Base-by-base conservation (phyloP, 2,329 filamentous ascomycete species). In the Ophiocordyceps unilateralis region DNA sequence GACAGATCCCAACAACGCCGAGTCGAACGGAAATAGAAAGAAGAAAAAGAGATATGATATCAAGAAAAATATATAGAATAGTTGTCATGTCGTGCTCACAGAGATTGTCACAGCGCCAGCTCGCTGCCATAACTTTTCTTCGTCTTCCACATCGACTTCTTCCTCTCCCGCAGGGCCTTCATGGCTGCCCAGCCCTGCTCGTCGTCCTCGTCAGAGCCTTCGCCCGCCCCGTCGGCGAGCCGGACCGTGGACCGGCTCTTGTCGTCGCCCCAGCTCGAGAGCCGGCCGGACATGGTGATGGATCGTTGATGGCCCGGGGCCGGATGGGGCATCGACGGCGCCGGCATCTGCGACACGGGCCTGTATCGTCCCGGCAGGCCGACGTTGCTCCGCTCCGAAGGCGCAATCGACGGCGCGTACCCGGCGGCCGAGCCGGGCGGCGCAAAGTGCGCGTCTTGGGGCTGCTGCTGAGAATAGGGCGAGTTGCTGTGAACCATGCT, bases 331-430 rank as follows among this genome's bases (percentile, higher is more conserved):
- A 36, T 36, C 32, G 32, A 36, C 49, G 39, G 61, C 53, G 44
- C 52, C 7, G 66, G 68, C 43, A 71, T 66, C 37, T 81, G 80
- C 0, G 84, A 87, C 1, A 96, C 89, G 1, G 91, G 87, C 39
- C 91, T 76, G 63, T 98, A 98, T 39, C 91, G 78, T 26, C 85
- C 81, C 9, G 91, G 87, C 42, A 93, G 72, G 15, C 91, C 91
- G 47, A 95, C 68, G 58, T 93, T 96, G 68, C 88, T 96, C 47
- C 91, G 81, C 64, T 96, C 91, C 5, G 86, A 94, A 1, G 91
- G 91, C 2, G 91, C 89, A 50, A 98, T 93, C 1, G 89, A 96
- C 1, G 87, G 78, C 1, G 87, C 74, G 61, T 96, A 96, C 9
- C 76, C 78, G 42, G 61, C 60, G 40, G 65, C 73, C 60, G 46